Percentiles rank a stretch among this genome's conserved stretches.
These are phyloP conservation scores for Umbelopsis sp. DNA, from an alignment of 371 early-diverging fungal species.

Conservation along the genomic window DNA sequence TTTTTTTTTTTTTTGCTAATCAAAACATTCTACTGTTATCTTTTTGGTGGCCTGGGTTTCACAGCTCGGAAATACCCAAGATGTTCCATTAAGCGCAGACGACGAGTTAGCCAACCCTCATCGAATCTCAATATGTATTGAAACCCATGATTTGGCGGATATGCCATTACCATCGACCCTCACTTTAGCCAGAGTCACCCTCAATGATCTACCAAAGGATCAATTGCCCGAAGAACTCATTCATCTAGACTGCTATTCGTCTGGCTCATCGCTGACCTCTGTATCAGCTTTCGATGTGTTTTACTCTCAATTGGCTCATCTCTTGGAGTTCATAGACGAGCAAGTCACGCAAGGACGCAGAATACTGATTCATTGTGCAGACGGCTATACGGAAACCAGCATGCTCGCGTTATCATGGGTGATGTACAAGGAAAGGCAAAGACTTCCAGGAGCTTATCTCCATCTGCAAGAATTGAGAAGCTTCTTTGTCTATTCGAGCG, in stretches of 20 bases:
- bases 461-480: constrained; percentile 58
- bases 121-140: constrained; percentile 63
- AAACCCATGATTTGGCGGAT: constrained; percentile 61
- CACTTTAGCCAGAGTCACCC: constrained; percentile 41
- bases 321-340: constrained; percentile 47
- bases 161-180: constrained; percentile 54
- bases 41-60: background rate
- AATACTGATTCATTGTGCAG: constrained; percentile 63
- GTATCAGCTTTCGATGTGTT: constrained; percentile 34
- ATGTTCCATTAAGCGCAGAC: constrained; percentile 45
- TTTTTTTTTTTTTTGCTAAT: background rate
- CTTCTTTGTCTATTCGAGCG: constrained; percentile 66
- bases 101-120: constrained; percentile 41
- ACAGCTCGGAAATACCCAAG: constrained; percentile 64
- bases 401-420: constrained; percentile 53
- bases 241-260: constrained; percentile 54
- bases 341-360: constrained; percentile 38
- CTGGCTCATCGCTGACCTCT: constrained; percentile 28
- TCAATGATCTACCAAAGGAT: constrained; percentile 32
- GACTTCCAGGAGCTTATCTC: constrained; percentile 63
- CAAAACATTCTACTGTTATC: background rate
- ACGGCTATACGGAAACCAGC: constrained; percentile 68
- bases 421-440: constrained; percentile 54
- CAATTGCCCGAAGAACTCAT: constrained; percentile 50
- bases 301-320: constrained; percentile 25